These are phyloP conservation scores for Phialophora verrucosa DNA, from an alignment of 2,329 filamentous ascomycete genomes.

Conservation along the genomic window DNA sequence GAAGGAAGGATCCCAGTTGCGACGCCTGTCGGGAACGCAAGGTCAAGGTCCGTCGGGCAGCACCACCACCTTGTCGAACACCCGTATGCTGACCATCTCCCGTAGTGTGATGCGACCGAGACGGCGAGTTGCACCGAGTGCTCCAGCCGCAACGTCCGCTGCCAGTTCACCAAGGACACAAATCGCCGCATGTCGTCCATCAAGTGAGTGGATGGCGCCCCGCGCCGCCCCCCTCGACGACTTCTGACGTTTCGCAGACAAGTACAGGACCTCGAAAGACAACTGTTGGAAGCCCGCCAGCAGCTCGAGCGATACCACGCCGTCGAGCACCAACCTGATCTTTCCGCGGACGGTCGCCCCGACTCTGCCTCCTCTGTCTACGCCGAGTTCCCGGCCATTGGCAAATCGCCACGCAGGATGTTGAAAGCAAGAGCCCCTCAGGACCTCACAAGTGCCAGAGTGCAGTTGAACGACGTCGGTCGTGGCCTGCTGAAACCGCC, in stretches of 20 bases:
- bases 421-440: conserved; percentile 66
- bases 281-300: conserved; percentile 78
- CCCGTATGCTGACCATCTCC: conserved; percentile 28
- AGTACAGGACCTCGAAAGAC: conserved; percentile 94
- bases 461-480: conserved; percentile 74
- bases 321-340: conserved; percentile 60
- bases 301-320: conserved; percentile 78
- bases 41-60: conserved; percentile 59
- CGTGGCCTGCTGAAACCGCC: conserved; percentile 82
- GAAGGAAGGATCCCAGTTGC: conserved; percentile 95
- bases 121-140: conserved; percentile 97
- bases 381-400: conserved; percentile 68
- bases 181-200: conserved; percentile 99
- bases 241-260: conserved; percentile 59
- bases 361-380: conserved; percentile 51
- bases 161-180: conserved; percentile 98
- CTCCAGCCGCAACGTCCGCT: conserved; percentile 93
- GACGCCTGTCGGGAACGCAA: conserved; percentile 90
- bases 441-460: conserved; percentile 73
- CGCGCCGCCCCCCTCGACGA: conserved; percentile 7
- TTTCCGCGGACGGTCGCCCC: conserved; percentile 52
- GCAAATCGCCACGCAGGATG: conserved; percentile 68
- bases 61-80: not conserved
- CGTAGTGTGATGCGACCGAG: conserved; percentile 89
- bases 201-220: conserved; percentile 63